These are phyloP conservation scores for Mucor ambiguus DNA, from an alignment of 371 early-diverging fungal genomes.

Conservation along the genomic window DNA sequence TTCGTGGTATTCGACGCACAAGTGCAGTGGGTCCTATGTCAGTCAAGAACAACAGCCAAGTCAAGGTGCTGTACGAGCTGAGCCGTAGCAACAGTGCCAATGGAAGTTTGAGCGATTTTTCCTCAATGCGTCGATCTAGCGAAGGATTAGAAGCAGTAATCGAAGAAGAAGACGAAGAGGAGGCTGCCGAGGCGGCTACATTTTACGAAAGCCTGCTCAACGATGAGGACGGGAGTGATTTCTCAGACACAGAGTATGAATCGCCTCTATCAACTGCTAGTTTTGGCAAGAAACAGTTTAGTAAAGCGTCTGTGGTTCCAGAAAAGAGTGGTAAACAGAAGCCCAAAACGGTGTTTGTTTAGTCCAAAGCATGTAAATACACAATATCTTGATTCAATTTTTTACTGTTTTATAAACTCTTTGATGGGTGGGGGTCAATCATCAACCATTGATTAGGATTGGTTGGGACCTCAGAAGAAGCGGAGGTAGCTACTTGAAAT, in stretches of 20 bases:
- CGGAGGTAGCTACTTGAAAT: no score
- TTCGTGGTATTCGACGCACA: slow-evolving; percentile 12
- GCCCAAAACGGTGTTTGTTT: slow-evolving; percentile 24
- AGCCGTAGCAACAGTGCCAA: slow-evolving; percentile 2
- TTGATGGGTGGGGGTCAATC: no score
- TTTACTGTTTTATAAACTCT: no score
- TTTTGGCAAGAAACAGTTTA: slow-evolving; percentile 9
- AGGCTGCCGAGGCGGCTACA: not conserved
- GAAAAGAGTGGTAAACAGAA: slow-evolving; percentile 11
- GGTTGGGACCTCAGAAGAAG: no score
- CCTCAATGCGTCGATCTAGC: slow-evolving; percentile 21
- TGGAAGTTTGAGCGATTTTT: slow-evolving; percentile 4
- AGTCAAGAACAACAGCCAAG: not conserved
- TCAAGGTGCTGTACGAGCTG: slow-evolving; percentile 19
- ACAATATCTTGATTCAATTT: no score
- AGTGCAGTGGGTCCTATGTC: not conserved
- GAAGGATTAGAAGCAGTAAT: slow-evolving; percentile 38
- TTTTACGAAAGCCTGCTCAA: slow-evolving; percentile 19
- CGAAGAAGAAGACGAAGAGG: slow-evolving; percentile 35
- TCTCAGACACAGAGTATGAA: slow-evolving; percentile 2
- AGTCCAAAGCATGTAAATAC: not conserved
- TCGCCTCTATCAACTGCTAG: not conserved
- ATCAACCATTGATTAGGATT: no score
- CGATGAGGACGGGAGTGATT: slow-evolving; percentile 11
- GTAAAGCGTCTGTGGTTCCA: not conserved